Percentiles rank a stretch among this genome's conserved stretches.
These are phyloP conservation scores for Colletotrichum siamense DNA, from an alignment of 2,329 filamentous ascomycete species.

Conservation along the genomic window DNA sequence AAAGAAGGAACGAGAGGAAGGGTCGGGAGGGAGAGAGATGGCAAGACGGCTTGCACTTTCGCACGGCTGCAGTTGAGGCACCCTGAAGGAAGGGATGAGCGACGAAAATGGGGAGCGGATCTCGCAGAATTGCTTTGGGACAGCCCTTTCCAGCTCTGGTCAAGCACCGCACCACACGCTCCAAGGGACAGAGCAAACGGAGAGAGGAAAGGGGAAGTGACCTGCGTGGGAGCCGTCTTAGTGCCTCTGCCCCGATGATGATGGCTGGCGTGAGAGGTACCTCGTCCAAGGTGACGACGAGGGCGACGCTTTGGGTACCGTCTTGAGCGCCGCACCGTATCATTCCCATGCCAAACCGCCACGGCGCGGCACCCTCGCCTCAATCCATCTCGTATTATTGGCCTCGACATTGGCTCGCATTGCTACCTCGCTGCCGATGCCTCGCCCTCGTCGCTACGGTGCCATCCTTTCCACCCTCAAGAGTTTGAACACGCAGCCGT, in stretches of 20 bases:
- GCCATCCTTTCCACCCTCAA: neutral
- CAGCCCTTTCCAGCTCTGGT: neutral
- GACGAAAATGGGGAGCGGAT: neutral
- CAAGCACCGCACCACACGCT: neutral
- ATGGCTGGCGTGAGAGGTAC: neutral
- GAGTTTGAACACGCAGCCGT: neutral
- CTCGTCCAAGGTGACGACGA: neutral
- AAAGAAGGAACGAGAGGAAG: constrained; percentile 7
- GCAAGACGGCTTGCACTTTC: neutral
- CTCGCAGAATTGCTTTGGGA: neutral
- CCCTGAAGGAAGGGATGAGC: constrained; percentile 5
- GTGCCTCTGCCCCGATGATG: neutral
- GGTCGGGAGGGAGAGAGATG: neutral
- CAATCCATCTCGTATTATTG: constrained; percentile 16
- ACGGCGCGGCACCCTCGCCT: constrained; percentile 13
- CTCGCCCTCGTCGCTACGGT: neutral
- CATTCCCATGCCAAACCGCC: constrained; percentile 12
- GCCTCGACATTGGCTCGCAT: neutral
- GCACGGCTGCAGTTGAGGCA: neutral
- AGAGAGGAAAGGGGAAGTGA: neutral
- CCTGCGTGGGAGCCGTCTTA: neutral
- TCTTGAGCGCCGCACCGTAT: neutral
- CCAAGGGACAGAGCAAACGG: neutral
- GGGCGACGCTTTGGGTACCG: neutral
- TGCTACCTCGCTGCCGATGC: neutral